Evolutionary conservation across 2,329 filamentous ascomycete species (phyloP).

Genomic region (Truncatella angustata): DNA sequence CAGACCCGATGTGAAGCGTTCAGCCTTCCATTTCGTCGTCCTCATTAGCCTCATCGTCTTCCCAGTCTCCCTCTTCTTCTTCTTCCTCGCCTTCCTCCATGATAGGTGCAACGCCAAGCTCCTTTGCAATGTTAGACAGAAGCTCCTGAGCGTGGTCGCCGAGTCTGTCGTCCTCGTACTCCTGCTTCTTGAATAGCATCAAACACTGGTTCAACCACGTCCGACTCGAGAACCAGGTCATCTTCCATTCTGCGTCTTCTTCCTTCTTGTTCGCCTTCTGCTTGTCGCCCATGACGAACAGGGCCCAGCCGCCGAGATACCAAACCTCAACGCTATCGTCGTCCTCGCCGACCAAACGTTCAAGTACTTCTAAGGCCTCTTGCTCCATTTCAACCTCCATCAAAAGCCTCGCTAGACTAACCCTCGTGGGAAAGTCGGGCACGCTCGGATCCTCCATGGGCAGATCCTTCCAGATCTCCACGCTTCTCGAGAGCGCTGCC

Average conservation of each 20-base stretch:
- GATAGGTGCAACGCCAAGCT: slow-evolving; percentile 59
- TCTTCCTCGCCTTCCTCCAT: slow-evolving; percentile 56
- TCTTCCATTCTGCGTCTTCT: slow-evolving; percentile 52
- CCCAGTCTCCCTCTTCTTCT: slow-evolving; percentile 43
- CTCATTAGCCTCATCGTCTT: slow-evolving; percentile 22
- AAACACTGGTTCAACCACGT: slow-evolving; percentile 82
- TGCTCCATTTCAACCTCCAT: slow-evolving; percentile 88
- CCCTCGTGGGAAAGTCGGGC: slow-evolving; percentile 82
- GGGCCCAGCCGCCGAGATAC: slow-evolving; percentile 95
- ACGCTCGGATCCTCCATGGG: slow-evolving; percentile 69
- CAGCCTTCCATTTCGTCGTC: slow-evolving; percentile 56
- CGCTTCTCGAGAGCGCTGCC: slow-evolving; percentile 73
- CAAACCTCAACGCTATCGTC: slow-evolving; percentile 93
- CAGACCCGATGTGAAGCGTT: not conserved
- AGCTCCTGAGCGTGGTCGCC: slow-evolving; percentile 75
- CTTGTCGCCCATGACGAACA: slow-evolving; percentile 76
- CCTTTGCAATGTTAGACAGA: slow-evolving; percentile 59
- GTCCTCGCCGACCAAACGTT: slow-evolving; percentile 81
- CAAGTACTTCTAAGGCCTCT: slow-evolving; percentile 80
- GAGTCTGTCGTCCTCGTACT: slow-evolving; percentile 82
- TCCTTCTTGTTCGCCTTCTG: slow-evolving; percentile 46
- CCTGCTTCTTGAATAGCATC: slow-evolving; percentile 71
- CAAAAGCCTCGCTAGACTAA: slow-evolving; percentile 79
- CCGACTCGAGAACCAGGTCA: slow-evolving; percentile 70
- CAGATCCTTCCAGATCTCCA: slow-evolving; percentile 80